Base-by-base conservation (phyloP, 2,329 filamentous ascomycete genomes). In the Fusarium pseudonygamai region DNA sequence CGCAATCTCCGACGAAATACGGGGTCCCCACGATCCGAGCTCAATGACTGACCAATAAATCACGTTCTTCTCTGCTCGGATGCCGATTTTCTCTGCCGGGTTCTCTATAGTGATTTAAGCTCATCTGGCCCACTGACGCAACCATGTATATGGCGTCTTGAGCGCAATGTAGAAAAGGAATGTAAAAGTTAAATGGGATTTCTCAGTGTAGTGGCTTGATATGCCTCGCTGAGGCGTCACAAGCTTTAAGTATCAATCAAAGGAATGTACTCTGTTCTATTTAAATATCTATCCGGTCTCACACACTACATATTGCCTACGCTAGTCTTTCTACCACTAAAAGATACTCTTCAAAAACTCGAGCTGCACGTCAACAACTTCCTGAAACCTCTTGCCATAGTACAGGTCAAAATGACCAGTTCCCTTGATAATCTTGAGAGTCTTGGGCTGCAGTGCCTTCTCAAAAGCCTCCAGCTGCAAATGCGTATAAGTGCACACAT, bases 251-350 rank as follows among this genome's bases (percentile, higher is more conserved):
- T n/a, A n/a, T n/a, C n/a, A n/a, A n/a, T n/a, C n/a, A n/a, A n/a
- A n/a, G n/a, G n/a, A n/a, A 30, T 13, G 9, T 12, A 14, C 20
- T 47, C 20, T 47, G 7, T 12, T 28, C 18, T 14, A 20, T 20
- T 26, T 5, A 16, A 22, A 22, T 7, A 30, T 30, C 14, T 47
- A 47, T 2, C 7, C 4, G 4, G 20, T 47, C 20, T 22, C 9
- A 3, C 5, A 47, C 7, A 16, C 14, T 30, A n/a, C 15, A 8
- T 12, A 18, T 6, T 8, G 1, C 15, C 28, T 30, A 0, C 3
- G 22, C 11, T n/a, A 9, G 46, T 9, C 28, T 18, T 18, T 32
- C 7, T 18, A n/a, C 15, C 5, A 16, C 28, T 32, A 24, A 18
- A 49, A 18, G 28, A 49, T 49, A 22, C 28, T 32, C 46, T 32